phyloP scores from a whole-genome alignment of 2,329 filamentous ascomycete species.

The Penicillium italicum region DNA sequence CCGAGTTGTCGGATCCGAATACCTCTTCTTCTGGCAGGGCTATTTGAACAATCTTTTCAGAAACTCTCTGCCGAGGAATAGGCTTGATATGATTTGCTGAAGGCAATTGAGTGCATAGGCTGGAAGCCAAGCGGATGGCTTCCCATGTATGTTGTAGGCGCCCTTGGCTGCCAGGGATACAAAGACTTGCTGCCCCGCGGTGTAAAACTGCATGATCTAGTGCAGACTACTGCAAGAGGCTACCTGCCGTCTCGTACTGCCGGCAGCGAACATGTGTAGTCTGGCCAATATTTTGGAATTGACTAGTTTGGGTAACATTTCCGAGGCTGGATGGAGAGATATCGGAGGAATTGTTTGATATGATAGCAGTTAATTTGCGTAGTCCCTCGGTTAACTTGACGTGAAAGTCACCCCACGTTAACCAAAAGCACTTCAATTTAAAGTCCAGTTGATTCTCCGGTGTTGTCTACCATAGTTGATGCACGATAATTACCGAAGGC shows the following conservation, averaged over 20 bases:
- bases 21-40: neutral
- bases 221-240: neutral
- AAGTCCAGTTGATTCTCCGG: neutral
- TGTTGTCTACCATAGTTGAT: neutral
- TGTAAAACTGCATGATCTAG: constrained; percentile 7
- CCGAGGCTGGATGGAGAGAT: neutral
- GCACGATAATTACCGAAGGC: neutral
- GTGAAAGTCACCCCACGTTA: neutral
- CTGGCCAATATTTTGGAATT: neutral
- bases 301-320: neutral
- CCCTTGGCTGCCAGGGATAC: neutral
- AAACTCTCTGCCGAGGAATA: neutral
- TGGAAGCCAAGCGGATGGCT: constrained; percentile 17
- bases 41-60: neutral
- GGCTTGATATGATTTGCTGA: neutral
- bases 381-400: neutral
- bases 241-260: constrained; percentile 1
- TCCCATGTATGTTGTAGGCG: neutral
- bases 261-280: neutral
- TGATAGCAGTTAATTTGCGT: neutral
- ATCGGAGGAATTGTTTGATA: neutral
- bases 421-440: neutral
- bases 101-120: neutral
- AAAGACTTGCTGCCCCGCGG: neutral
- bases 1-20: neutral